phyloP scores from a whole-genome alignment of 768 basidiomycete species.

The Lactarius trivialis region DNA sequence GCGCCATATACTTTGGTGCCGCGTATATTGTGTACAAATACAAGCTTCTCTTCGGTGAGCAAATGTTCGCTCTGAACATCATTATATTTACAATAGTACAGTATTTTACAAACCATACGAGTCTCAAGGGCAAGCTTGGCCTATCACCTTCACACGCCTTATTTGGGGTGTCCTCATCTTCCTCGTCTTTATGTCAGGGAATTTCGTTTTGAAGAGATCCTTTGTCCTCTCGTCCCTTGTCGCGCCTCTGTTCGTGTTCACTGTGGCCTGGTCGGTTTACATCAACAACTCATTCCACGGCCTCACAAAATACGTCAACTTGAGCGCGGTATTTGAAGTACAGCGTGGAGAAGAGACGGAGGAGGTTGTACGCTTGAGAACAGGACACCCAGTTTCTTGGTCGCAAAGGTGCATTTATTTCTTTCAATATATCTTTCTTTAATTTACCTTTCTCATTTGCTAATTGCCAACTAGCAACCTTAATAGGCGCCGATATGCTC shows the following conservation, averaged over 20 bases:
- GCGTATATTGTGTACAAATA: slow-evolving; percentile 98
- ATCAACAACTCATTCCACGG: slow-evolving; percentile 61
- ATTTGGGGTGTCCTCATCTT: slow-evolving; percentile 92
- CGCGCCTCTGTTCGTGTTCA: slow-evolving; percentile 68
- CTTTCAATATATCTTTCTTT: too few species aligned
- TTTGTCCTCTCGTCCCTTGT: slow-evolving; percentile 57
- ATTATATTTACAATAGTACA: slow-evolving; percentile 29
- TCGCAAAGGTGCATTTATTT: slow-evolving; percentile 64
- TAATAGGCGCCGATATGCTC: slow-evolving; percentile 80
- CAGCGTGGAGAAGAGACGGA: slow-evolving; percentile 83
- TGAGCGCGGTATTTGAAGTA: slow-evolving; percentile 85
- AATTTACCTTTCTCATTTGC: not conserved
- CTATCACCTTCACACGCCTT: slow-evolving; percentile 86
- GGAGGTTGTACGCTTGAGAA: slow-evolving; percentile 65
- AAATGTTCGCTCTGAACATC: not conserved
- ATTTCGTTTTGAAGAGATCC: slow-evolving; percentile 69
- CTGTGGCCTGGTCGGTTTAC: slow-evolving; percentile 76
- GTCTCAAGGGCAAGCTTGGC: slow-evolving; percentile 96
- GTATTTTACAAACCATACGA: slow-evolving; percentile 99
- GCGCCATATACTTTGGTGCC: slow-evolving; percentile 93
- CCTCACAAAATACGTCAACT: slow-evolving; percentile 73
- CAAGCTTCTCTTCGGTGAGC: slow-evolving; percentile 87
- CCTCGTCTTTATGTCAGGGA: slow-evolving; percentile 94
- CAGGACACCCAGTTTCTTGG: slow-evolving; percentile 82
- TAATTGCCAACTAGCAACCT: slow-evolving; percentile 49